Conservation (phyloP, 2,329 filamentous ascomycete species). For the Aureobasidium sp. region DNA sequence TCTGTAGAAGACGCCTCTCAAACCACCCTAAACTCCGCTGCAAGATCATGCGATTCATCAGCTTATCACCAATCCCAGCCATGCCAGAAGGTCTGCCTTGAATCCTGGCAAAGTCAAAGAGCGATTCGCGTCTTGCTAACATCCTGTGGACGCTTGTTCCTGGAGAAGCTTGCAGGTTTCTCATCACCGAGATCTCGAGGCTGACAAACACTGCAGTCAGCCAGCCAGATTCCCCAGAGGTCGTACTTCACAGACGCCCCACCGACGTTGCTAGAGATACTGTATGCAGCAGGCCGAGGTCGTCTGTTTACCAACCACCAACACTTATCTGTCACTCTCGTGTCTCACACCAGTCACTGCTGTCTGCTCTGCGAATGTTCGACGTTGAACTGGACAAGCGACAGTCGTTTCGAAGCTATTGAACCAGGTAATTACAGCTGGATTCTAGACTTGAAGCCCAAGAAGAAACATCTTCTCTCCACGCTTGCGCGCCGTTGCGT, state of each 20-base stretch:
- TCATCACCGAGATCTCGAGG: not conserved
- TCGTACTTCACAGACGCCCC: not conserved
- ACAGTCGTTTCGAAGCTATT: not conserved
- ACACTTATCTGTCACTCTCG: too few relatives aligned
- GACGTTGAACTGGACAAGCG: conserved; percentile 3
- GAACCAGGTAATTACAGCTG: not conserved
- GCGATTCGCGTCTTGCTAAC: not conserved
- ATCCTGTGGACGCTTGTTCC: not conserved
- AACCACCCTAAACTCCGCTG: conserved; percentile 1
- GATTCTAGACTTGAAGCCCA: not conserved
- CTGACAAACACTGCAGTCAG: conserved; percentile 1
- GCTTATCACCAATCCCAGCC: not conserved
- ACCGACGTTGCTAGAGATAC: conserved; percentile 5
- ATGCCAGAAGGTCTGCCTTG: not conserved
- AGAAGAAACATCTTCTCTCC: not conserved
- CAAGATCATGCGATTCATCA: conserved; percentile 3
- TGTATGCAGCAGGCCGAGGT: conserved; percentile 2
- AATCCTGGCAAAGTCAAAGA: not conserved
- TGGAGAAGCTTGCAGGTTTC: not conserved
- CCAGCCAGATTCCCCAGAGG: not conserved
- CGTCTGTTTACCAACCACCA: not conserved
- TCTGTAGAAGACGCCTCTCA: not conserved
- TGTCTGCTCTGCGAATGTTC: not conserved
- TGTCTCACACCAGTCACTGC: not conserved
- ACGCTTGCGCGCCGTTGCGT: conserved; percentile 7